These are phyloP conservation scores for Passalora sequoiae DNA, from an alignment of 2,329 filamentous ascomycete genomes.

Conservation along the genomic window DNA sequence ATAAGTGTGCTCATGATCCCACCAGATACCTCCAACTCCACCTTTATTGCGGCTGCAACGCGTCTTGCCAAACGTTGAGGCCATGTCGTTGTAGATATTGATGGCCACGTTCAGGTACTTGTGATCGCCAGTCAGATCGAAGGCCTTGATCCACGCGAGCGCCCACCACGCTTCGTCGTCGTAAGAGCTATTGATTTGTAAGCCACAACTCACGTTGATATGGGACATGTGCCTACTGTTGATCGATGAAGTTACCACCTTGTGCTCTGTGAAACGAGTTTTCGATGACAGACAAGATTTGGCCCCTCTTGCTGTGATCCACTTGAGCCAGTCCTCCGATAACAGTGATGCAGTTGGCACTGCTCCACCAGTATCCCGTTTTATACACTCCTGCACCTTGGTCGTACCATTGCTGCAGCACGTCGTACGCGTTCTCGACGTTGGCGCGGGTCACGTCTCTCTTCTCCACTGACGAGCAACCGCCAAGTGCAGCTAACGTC, in stretches of 20 bases:
- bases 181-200: constrained; percentile 42
- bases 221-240: neutral
- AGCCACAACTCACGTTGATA: neutral
- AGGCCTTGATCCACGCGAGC: constrained; percentile 50
- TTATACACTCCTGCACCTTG: constrained; percentile 3
- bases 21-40: constrained; percentile 40
- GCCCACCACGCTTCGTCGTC: constrained; percentile 53
- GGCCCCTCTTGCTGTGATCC: neutral
- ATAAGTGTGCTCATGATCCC: constrained; percentile 42
- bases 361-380: constrained; percentile 8
- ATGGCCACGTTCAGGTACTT: constrained; percentile 45
- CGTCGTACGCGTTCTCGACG: constrained; percentile 1
- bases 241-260: neutral
- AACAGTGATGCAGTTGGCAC: constrained; percentile 2
- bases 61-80: constrained; percentile 37
- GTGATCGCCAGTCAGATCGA: constrained; percentile 44
- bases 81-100: constrained; percentile 46
- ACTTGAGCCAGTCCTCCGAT: constrained; percentile 1
- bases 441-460: constrained; percentile 5
- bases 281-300: constrained; percentile 1
- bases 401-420: constrained; percentile 8
- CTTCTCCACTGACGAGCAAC: neutral
- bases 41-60: constrained; percentile 27
- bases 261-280: neutral
- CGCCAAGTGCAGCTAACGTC: neutral